Evolutionary conservation across 2,329 filamentous ascomycete genomes (phyloP), one percentile per base, ranked within the genome.

Genomic region (Tolypocladium amazonense): DNA sequence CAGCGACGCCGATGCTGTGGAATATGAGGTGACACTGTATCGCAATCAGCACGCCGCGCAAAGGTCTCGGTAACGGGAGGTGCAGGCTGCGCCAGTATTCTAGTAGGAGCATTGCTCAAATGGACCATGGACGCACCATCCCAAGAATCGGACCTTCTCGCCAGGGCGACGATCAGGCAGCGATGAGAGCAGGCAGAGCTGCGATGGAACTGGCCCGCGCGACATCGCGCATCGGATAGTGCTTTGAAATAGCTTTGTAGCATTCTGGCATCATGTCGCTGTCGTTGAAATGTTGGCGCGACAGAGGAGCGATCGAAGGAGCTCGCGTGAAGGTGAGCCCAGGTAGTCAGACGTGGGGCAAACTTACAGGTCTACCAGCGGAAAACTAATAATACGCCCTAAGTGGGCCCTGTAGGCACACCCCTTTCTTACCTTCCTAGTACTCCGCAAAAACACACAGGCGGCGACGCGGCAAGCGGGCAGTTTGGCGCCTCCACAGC

Each of bases 71-170:
- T 15, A n/a, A n/a, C 25, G 37, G n/a, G 37, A 60, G 54, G 25
- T 57, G 39, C 43, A 33, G 41, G 33, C 50, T 37, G 50, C 50
- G 35, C 35, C 35, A 14, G 35, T 14, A 37, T 14, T 37, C 50
- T 20, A 15, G 30, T 54, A 54, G 20, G 35, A 37, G 50, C 27
- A n/a, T 35, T 23, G 30, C n/a, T 35, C 20, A 20, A 37, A 27
- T 27, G 25, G 50, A 15, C 47, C 33, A 59, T 57, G 56, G 52
- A 75, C 85, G 76, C 81, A 96, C 93, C 92, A 97, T 73, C 91
- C 92, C 57, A 97, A 75, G 72, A 97, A 96, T 62, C 93, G 87
- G 62, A 97, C 88, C 76, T 97, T 97, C n/a, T 85, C 83, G 47
- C 83, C 83, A 18, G 76, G 64, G n/a, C 76, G 69, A 56, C 77